Evolutionary conservation across 441 rosid genomes (phyloP).

Genomic region (Melastoma candidum): DNA sequence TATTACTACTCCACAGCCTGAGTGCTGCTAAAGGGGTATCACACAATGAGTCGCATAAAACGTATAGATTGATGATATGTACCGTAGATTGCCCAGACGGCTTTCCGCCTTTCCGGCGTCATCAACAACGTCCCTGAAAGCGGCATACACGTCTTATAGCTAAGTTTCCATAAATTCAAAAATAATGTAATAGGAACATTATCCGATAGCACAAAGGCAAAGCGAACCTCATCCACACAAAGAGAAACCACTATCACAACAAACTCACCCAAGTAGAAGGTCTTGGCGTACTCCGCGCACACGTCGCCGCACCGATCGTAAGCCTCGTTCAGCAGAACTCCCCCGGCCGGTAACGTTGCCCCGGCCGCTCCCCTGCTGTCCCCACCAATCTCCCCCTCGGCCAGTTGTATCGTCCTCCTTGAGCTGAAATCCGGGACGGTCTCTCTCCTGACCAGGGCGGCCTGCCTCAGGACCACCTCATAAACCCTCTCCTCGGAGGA

Average conservation of each 20-base stretch:
- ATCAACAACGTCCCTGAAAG: constrained; percentile 67
- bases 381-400: constrained; percentile 10
- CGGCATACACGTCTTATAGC: too few species aligned
- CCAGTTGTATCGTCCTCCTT: too few species aligned
- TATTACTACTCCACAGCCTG: too few species aligned
- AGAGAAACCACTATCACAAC: background rate
- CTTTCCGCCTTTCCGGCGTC: constrained; percentile 66
- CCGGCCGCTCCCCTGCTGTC: constrained; percentile 31
- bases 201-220: background rate
- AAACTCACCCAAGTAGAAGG: constrained; percentile 60
- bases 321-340: constrained; percentile 61
- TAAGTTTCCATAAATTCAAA: background rate
- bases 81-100: constrained; percentile 92
- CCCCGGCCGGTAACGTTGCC: constrained; percentile 43
- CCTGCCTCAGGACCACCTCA: constrained; percentile 73
- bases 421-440: background rate
- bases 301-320: constrained; percentile 75
- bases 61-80: constrained; percentile 10
- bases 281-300: constrained; percentile 90
- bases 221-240: background rate
- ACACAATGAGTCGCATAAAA: too few species aligned
- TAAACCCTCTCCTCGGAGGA: constrained; percentile 82
- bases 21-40: too few species aligned
- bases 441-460: constrained; percentile 62
- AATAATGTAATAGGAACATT: background rate